A percentile compares a stretch with the other conserved stretches of the same genome.
phyloP scores from a whole-genome alignment of 148 eudicot species.

The Rhododendron simsii region DNA sequence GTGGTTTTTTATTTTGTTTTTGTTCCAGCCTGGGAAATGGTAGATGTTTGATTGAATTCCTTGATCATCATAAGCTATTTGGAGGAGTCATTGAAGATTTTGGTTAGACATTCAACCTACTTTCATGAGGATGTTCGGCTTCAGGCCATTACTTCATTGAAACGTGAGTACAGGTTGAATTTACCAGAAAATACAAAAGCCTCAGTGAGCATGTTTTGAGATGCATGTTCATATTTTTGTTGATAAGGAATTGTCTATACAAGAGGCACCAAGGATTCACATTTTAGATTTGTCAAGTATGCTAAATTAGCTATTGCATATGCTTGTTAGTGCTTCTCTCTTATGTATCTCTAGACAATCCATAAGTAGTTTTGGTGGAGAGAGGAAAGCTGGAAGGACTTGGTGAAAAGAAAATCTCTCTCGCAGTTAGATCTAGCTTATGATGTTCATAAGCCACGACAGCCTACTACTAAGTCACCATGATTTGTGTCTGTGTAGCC shows the following conservation, averaged over 20 bases:
- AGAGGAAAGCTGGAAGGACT: not conserved
- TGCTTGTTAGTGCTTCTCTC: not conserved
- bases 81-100: slow-evolving; percentile 82
- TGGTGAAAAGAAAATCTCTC: not conserved
- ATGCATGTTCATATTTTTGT: not conserved
- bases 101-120: slow-evolving; percentile 72
- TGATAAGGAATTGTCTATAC: not conserved
- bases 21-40: not conserved
- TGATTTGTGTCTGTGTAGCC: not conserved
- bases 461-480: not conserved
- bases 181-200: not conserved
- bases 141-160: slow-evolving; percentile 77
- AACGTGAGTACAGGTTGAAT: slow-evolving; percentile 58
- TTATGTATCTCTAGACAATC: not conserved
- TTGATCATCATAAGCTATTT: slow-evolving; percentile 61
- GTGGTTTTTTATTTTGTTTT: not conserved
- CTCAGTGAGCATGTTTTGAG: not conserved
- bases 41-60: slow-evolving; percentile 12
- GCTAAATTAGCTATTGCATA: not conserved
- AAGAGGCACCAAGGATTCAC: not conserved
- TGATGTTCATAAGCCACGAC: too few relatives aligned
- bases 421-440: not conserved
- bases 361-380: not conserved
- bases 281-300: not conserved
- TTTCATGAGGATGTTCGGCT: slow-evolving; percentile 99